Conservation (phyloP, 2,329 filamentous ascomycete genomes). For the Alternaria gaisen region DNA sequence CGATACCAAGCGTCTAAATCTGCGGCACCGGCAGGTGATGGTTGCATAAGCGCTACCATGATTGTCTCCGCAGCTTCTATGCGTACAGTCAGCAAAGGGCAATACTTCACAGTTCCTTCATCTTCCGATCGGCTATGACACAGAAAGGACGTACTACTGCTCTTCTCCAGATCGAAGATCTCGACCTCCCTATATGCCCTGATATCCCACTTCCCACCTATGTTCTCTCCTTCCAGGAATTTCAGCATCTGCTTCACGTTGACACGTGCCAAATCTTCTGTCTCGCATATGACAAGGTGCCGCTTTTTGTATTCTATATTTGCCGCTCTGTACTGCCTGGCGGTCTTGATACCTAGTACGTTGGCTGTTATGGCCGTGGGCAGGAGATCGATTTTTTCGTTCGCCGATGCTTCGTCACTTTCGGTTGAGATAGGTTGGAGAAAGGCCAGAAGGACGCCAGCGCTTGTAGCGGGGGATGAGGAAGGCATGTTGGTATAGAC, state of each 20-base stretch:
- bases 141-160: not conserved
- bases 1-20: constrained; percentile 45
- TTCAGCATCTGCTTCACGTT: constrained; percentile 27
- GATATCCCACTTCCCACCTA: not conserved
- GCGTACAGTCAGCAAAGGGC: not conserved
- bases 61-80: constrained; percentile 5
- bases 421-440: constrained; percentile 1
- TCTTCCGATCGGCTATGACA: not conserved
- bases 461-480: not conserved
- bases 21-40: constrained; percentile 26
- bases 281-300: constrained; percentile 36
- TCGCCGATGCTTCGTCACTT: not conserved
- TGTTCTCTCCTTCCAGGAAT: not conserved
- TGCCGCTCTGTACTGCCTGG: constrained; percentile 27
- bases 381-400: not conserved
- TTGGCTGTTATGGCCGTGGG: not conserved
- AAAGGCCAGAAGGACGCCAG: constrained; percentile 6
- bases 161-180: not conserved
- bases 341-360: not conserved
- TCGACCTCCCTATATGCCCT: not conserved
- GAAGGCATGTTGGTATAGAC: not conserved
- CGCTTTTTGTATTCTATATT: constrained; percentile 30
- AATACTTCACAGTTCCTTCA: not conserved
- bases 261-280: constrained; percentile 31
- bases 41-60: constrained; percentile 42